These are phyloP conservation scores for Boletus tomentosulus DNA, from an alignment of 768 basidiomycete species.

Conservation along the genomic window DNA sequence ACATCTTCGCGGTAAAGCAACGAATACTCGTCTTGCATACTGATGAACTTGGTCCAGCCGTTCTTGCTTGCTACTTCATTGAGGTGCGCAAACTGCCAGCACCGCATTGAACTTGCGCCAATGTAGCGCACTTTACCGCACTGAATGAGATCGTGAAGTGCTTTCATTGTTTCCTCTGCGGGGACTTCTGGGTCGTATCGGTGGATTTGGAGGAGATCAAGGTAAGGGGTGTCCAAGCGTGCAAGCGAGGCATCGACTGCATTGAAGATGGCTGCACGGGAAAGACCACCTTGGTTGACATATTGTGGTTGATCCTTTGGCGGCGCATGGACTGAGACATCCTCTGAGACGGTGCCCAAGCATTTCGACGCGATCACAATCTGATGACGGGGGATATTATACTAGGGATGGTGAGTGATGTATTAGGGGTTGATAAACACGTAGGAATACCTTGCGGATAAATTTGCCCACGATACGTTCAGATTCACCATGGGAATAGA, in stretches of 20 bases:
- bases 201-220: slow-evolving; percentile 45
- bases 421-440: background rate
- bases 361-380: slow-evolving; percentile 33
- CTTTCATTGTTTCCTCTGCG: slow-evolving; percentile 46
- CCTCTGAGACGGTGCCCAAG: slow-evolving; percentile 10
- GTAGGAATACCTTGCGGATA: slow-evolving; percentile 24
- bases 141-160: slow-evolving; percentile 46
- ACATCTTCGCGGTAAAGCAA: slow-evolving; percentile 54
- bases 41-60: slow-evolving; percentile 51
- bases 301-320: slow-evolving; percentile 12
- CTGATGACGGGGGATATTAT: slow-evolving; percentile 31
- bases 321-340: background rate
- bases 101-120: slow-evolving; percentile 44
- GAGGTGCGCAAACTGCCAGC: slow-evolving; percentile 44
- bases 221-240: slow-evolving; percentile 34
- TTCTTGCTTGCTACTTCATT: slow-evolving; percentile 42
- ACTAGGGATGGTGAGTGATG: slow-evolving; percentile 12
- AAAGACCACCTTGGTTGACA: slow-evolving; percentile 33
- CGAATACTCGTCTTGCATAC: slow-evolving; percentile 54
- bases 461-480: slow-evolving; percentile 37
- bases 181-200: slow-evolving; percentile 36
- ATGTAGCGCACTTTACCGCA: slow-evolving; percentile 49
- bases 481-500: slow-evolving; percentile 35
- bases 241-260: slow-evolving; percentile 34
- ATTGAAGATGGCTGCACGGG: slow-evolving; percentile 38